phyloP scores from a whole-genome alignment of 257 asterid genomes.

The Asclepias syriaca region DNA sequence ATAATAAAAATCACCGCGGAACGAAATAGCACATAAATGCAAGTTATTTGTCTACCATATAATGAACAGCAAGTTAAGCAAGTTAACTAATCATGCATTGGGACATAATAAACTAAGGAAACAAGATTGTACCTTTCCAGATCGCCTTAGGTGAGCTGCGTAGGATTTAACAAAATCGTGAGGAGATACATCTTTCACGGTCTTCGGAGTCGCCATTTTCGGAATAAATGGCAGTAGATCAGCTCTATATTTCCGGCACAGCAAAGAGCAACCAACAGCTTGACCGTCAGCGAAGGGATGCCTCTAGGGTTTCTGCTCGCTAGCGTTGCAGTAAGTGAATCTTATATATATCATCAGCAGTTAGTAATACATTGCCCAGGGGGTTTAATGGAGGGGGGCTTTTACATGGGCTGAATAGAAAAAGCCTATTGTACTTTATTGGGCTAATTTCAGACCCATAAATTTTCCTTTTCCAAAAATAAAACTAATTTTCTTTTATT shows the following conservation, averaged over 20 bases:
- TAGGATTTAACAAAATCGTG: constrained; percentile 77
- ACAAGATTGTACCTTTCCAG: constrained; percentile 58
- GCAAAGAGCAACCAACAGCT: constrained; percentile 8
- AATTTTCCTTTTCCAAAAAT: no score
- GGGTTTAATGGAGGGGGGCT: background rate
- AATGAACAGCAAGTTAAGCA: background rate
- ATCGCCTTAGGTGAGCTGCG: constrained; percentile 74
- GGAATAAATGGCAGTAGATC: background rate
- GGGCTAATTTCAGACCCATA: background rate
- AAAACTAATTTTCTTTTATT: no score
- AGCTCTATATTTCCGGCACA: background rate
- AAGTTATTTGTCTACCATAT: background rate
- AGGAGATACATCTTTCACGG: constrained; percentile 83
- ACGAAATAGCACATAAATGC: background rate
- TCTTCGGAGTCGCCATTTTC: constrained; percentile 47
- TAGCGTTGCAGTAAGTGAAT: background rate
- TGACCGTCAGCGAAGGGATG: background rate
- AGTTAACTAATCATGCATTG: background rate
- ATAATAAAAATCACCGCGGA: background rate
- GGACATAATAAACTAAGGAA: background rate
- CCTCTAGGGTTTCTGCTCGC: constrained; percentile 14
- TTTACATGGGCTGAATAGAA: no score
- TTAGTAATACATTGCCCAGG: background rate
- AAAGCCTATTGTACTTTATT: background rate
- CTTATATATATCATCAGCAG: constrained; percentile 2